Evolutionary conservation across 2,329 filamentous ascomycete species (phyloP).

Genomic region (Penicillium oxalicum): DNA sequence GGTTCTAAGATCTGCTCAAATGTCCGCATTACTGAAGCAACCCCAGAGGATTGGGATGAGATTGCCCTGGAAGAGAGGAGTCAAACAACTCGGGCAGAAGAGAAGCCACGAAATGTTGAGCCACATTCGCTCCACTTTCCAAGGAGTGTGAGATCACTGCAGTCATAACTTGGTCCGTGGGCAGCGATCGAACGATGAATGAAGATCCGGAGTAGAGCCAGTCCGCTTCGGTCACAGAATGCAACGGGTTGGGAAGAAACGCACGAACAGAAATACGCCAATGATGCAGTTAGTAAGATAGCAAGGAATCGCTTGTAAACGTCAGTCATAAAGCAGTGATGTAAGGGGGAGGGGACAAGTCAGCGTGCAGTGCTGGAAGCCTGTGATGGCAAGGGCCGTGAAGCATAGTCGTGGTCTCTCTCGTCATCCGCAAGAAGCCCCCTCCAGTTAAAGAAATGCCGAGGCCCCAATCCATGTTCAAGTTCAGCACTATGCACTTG

Average conservation of each 20-base stretch:
- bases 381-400: slow-evolving; percentile 18
- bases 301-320: slow-evolving; percentile 4
- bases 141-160: too few species aligned
- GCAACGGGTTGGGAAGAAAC: slow-evolving; percentile 4
- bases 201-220: slow-evolving; percentile 8
- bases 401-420: slow-evolving; percentile 10
- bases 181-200: too few species aligned
- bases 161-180: too few species aligned
- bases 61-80: too few species aligned
- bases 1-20: too few species aligned
- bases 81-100: too few species aligned
- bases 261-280: neutral
- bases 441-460: neutral
- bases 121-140: too few species aligned
- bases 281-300: slow-evolving; percentile 4
- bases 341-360: neutral
- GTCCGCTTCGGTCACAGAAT: slow-evolving; percentile 13
- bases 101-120: too few species aligned
- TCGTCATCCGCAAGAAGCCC: neutral
- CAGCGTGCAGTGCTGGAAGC: slow-evolving; percentile 26
- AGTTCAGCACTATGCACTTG: too few species aligned
- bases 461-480: neutral
- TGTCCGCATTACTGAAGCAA: too few species aligned
- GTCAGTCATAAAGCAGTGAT: neutral
- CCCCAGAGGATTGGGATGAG: too few species aligned